Conservation (phyloP, 2,329 filamentous ascomycete genomes). For the Talaromyces sp. region DNA sequence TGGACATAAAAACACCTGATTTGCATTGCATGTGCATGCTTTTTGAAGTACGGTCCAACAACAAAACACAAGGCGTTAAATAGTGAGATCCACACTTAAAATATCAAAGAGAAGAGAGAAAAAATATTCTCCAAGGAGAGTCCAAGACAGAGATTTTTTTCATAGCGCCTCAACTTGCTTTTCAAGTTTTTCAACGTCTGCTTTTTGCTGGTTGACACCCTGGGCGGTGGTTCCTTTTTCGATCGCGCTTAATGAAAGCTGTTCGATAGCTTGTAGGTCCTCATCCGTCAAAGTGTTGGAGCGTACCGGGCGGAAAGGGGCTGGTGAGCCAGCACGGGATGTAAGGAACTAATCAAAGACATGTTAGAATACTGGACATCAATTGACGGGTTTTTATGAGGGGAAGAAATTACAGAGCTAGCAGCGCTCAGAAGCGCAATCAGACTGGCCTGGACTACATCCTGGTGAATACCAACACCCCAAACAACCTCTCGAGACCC, state of each 20-base stretch:
- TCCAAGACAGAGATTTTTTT: neutral
- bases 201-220: constrained; percentile 23
- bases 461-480: constrained; percentile 88
- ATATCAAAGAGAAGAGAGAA: neutral
- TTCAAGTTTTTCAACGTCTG: constrained; percentile 34
- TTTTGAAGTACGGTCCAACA: neutral
- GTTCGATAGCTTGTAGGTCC: constrained; percentile 40
- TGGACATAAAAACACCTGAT: neutral
- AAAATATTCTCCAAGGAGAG: neutral
- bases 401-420: constrained; percentile 61
- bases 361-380: constrained; percentile 5
- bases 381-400: neutral
- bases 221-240: constrained; percentile 17
- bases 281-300: constrained; percentile 46
- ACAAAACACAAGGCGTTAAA: neutral
- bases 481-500: constrained; percentile 65
- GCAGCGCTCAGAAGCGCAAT: constrained; percentile 81
- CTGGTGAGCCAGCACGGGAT: constrained; percentile 63
- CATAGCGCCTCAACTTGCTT: constrained; percentile 29
- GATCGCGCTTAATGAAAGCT: constrained; percentile 23
- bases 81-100: neutral
- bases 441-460: constrained; percentile 84
- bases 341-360: constrained; percentile 54
- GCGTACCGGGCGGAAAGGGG: constrained; percentile 55
- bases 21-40: neutral